A percentile compares a stretch with the other conserved stretches of the same genome.
Evolutionary conservation across 2,329 filamentous ascomycete species (phyloP).

Genomic region (Colletotrichum costaricense): DNA sequence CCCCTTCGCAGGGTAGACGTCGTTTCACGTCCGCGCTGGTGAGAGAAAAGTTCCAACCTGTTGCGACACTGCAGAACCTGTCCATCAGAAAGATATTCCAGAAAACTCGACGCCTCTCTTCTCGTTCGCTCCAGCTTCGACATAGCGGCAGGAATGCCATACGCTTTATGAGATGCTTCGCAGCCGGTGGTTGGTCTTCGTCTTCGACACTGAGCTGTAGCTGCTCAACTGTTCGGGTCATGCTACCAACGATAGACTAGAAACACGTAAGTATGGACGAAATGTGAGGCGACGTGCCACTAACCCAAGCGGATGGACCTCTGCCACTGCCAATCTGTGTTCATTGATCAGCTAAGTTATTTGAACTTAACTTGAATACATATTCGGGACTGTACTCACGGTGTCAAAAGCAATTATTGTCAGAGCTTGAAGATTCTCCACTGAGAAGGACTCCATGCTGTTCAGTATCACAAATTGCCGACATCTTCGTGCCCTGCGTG

Average conservation of each 20-base stretch:
- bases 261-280: not conserved
- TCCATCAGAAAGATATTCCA: slow-evolving; percentile 55
- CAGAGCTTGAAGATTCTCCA: slow-evolving; percentile 48
- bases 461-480: slow-evolving; percentile 45
- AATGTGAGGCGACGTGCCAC: not conserved
- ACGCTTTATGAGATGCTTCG: slow-evolving; percentile 46
- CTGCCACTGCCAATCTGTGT: slow-evolving; percentile 47
- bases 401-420: slow-evolving; percentile 50
- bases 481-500: slow-evolving; percentile 40
- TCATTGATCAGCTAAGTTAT: not conserved
- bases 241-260: slow-evolving; percentile 46
- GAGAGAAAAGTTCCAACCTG: slow-evolving; percentile 51
- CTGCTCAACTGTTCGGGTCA: slow-evolving; percentile 52
- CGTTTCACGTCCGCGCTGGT: slow-evolving; percentile 50
- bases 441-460: slow-evolving; percentile 48
- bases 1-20: slow-evolving; percentile 52
- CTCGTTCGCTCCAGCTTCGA: slow-evolving; percentile 48
- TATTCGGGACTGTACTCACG: slow-evolving; percentile 30
- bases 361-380: not conserved
- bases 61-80: slow-evolving; percentile 53
- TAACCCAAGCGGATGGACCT: slow-evolving; percentile 46
- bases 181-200: slow-evolving; percentile 40
- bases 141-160: slow-evolving; percentile 48
- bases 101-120: slow-evolving; percentile 53
- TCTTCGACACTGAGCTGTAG: slow-evolving; percentile 49